Evolutionary conservation across 176 grass and related monocot genomes (phyloP).

Genomic region (Tuctoria greenei): DNA sequence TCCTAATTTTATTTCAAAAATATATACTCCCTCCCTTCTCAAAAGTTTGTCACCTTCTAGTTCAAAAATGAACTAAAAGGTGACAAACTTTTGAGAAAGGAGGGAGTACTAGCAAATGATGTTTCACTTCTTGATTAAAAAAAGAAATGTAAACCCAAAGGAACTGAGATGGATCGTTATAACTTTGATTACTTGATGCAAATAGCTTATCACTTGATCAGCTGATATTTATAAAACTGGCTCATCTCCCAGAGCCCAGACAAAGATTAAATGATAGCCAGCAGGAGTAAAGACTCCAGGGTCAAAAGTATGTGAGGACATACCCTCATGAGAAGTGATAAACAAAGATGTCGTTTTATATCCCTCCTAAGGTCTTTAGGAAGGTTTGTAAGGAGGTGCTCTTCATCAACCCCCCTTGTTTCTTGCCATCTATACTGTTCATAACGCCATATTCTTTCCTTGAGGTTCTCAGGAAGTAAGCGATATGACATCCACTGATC

Average conservation of each 20-base stretch:
- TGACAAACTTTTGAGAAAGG: no score
- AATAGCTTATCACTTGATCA: background rate
- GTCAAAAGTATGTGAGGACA: conserved; percentile 18
- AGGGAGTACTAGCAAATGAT: background rate
- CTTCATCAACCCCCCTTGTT: conserved; percentile 87
- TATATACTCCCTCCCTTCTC: no score
- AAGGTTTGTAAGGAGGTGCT: conserved; percentile 68
- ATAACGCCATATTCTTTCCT: conserved; percentile 77
- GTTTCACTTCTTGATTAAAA: background rate
- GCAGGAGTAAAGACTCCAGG: background rate
- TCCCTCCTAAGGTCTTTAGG: conserved; percentile 88
- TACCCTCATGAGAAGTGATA: conserved; percentile 86
- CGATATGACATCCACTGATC: conserved; percentile 91
- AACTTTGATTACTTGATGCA: background rate
- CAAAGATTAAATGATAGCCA: conserved; percentile 1
- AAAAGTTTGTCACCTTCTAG: no score
- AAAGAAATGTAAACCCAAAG: background rate
- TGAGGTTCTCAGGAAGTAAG: conserved; percentile 75
- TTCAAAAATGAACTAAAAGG: no score
- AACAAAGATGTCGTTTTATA: conserved; percentile 89
- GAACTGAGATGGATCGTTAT: background rate
- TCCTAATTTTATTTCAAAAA: background rate
- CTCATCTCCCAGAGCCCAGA: background rate
- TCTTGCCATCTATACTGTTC: conserved; percentile 95
- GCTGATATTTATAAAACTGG: conserved; percentile 17